A percentile compares a stretch with the other conserved stretches of the same genome.
Conservation (phyloP, 768 basidiomycete genomes). For the Serendipita sp. region DNA sequence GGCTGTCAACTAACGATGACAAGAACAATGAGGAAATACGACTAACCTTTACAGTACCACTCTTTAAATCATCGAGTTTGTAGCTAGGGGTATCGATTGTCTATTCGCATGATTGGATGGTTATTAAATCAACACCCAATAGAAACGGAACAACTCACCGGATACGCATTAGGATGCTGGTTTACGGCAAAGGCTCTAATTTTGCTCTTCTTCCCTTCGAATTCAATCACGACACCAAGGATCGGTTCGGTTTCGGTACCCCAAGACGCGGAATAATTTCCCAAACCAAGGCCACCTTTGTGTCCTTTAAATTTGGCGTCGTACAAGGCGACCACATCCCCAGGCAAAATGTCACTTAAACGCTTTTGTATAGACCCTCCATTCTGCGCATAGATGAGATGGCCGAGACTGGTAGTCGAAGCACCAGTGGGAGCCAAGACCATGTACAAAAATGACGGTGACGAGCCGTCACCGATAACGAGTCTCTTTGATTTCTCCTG, state of each 20-base stretch:
- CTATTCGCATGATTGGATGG: conserved; percentile 14
- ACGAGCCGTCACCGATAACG: conserved; percentile 76
- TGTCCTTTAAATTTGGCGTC: conserved; percentile 67
- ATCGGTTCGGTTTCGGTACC: conserved; percentile 41
- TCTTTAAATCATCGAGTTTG: conserved; percentile 77
- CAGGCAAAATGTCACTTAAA: conserved; percentile 67
- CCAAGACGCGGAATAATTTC: conserved; percentile 46
- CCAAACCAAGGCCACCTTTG: conserved; percentile 43
- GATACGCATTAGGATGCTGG: conserved; percentile 58
- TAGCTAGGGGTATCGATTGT: conserved; percentile 71
- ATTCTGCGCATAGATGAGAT: conserved; percentile 59
- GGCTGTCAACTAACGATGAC: not conserved
- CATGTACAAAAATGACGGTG: conserved; percentile 42
- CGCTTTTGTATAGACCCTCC: conserved; percentile 51
- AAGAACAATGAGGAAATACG: not conserved
- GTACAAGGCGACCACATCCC: conserved; percentile 59
- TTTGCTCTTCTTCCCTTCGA: conserved; percentile 77
- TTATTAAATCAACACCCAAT: not conserved
- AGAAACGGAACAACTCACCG: conserved; percentile 31
- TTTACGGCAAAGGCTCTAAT: conserved; percentile 74
- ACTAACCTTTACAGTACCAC: conserved; percentile 58
- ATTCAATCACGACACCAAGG: conserved; percentile 63
- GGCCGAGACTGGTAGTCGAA: conserved; percentile 29
- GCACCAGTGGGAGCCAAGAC: conserved; percentile 34
- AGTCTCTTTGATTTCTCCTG: conserved; percentile 61